phyloP scores from a whole-genome alignment of 257 asterid species.

The Gentiana dahurica region DNA sequence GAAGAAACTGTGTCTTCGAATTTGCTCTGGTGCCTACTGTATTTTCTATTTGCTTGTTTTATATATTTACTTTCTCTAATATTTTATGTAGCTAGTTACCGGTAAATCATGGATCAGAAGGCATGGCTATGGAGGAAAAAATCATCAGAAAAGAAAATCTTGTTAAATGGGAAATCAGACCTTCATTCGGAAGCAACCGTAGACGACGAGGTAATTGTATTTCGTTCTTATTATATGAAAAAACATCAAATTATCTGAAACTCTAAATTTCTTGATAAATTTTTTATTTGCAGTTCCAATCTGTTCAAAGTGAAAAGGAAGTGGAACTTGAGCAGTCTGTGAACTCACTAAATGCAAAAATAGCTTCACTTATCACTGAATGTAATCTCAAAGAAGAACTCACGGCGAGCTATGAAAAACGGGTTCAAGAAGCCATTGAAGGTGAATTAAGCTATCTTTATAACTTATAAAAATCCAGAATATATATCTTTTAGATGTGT shows the following conservation, averaged over 20 bases:
- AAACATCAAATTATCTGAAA: neutral
- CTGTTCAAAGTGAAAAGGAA: constrained; percentile 35
- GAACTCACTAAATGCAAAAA: constrained; percentile 40
- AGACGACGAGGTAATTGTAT: constrained; percentile 51
- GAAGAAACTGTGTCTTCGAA: too few species aligned
- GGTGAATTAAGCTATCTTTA: constrained; percentile 28
- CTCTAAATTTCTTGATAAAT: neutral
- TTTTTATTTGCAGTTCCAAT: constrained; percentile 6
- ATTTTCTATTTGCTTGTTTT: too few species aligned
- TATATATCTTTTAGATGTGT: neutral
- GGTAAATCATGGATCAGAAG: constrained; percentile 63
- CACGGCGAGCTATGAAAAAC: constrained; percentile 20
- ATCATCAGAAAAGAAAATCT: constrained; percentile 58
- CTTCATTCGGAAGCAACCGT: constrained; percentile 17
- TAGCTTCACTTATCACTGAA: constrained; percentile 47
- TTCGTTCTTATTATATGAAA: constrained; percentile 4
- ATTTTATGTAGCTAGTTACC: neutral
- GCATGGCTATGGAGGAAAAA: constrained; percentile 76
- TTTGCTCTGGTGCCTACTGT: too few species aligned
- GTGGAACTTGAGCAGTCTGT: constrained; percentile 41
- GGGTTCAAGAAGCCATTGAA: constrained; percentile 36
- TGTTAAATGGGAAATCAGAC: constrained; percentile 32
- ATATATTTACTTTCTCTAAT: neutral
- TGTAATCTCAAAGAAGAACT: constrained; percentile 52
- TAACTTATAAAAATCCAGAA: neutral